Evolutionary conservation across 2,329 filamentous ascomycete species (phyloP).

Genomic region (Cyphellophora attinorum): DNA sequence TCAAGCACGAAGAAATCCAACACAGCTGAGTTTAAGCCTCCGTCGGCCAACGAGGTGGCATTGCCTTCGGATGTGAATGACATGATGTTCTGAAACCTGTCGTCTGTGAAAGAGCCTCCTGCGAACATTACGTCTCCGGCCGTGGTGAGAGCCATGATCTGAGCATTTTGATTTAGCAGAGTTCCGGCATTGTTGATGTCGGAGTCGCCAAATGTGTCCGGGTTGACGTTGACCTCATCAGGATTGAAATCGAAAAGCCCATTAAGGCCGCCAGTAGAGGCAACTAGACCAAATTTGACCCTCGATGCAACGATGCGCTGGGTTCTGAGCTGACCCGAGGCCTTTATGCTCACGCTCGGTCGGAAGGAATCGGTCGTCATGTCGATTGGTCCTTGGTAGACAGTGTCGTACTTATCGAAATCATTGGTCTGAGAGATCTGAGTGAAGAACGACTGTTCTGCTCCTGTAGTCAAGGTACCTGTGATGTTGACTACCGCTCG

Average conservation of each 20-base stretch:
- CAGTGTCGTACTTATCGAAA: slow-evolving; percentile 90
- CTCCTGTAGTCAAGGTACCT: slow-evolving; percentile 51
- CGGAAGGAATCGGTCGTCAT: slow-evolving; percentile 63
- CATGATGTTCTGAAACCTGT: slow-evolving; percentile 64
- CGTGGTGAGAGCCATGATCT: slow-evolving; percentile 59
- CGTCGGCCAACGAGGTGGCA: slow-evolving; percentile 52
- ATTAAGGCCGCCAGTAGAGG: slow-evolving; percentile 69
- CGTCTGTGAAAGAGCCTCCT: slow-evolving; percentile 73
- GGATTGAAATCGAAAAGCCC: slow-evolving; percentile 86
- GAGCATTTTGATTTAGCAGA: slow-evolving; percentile 57
- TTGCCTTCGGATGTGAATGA: slow-evolving; percentile 53
- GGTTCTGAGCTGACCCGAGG: slow-evolving; percentile 52
- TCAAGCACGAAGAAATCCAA: slow-evolving; percentile 58
- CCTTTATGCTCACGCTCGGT: slow-evolving; percentile 68
- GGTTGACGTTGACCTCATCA: slow-evolving; percentile 41
- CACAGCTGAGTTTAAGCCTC: slow-evolving; percentile 75
- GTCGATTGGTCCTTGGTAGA: slow-evolving; percentile 80
- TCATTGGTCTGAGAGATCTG: slow-evolving; percentile 83
- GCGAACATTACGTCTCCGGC: slow-evolving; percentile 60
- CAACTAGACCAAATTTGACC: slow-evolving; percentile 58
- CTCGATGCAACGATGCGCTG: slow-evolving; percentile 79
- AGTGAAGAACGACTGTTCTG: slow-evolving; percentile 42
- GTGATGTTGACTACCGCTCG: slow-evolving; percentile 79
- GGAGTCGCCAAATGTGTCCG: slow-evolving; percentile 59
- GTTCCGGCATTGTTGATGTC: slow-evolving; percentile 67